These are phyloP conservation scores for Actinomortierella wolfii DNA, from an alignment of 371 early-diverging fungal genomes.

Conservation along the genomic window DNA sequence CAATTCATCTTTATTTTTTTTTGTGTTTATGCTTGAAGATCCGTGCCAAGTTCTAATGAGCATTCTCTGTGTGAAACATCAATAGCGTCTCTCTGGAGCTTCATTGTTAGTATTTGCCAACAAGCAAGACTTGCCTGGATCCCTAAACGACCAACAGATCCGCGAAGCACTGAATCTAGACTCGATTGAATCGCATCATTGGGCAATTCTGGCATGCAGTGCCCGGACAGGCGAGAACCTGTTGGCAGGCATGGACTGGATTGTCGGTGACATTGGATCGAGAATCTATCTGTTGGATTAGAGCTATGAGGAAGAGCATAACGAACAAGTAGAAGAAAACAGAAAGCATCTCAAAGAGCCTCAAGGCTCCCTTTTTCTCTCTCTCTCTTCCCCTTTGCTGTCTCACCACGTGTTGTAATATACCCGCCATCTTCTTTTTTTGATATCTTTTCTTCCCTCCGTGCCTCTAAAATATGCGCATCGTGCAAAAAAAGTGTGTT, in stretches of 20 bases:
- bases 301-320: neutral
- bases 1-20: conserved; percentile 1
- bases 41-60: neutral
- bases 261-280: conserved; percentile 87
- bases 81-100: conserved; percentile 86
- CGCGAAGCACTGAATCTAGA: conserved; percentile 73
- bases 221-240: conserved; percentile 91
- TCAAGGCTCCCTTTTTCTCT: too few relatives aligned
- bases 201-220: conserved; percentile 89
- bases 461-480: too few relatives aligned
- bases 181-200: conserved; percentile 85
- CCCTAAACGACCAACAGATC: conserved; percentile 76
- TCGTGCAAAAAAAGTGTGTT: too few relatives aligned
- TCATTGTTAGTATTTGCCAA: conserved; percentile 94
- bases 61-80: conserved; percentile 1
- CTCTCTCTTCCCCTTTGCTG: too few relatives aligned
- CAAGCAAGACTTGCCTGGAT: conserved; percentile 94
- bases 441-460: too few relatives aligned
- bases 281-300: conserved; percentile 79
- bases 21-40: neutral
- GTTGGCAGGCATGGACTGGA: conserved; percentile 92
- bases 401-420: too few relatives aligned
- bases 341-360: too few relatives aligned
- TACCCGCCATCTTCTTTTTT: too few relatives aligned
- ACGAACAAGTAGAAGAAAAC: neutral